Evolutionary conservation across 352 stramenopile genomes (phyloP), one percentile per base, ranked within the genome.

Genomic region (Globisporangium viniferum): DNA sequence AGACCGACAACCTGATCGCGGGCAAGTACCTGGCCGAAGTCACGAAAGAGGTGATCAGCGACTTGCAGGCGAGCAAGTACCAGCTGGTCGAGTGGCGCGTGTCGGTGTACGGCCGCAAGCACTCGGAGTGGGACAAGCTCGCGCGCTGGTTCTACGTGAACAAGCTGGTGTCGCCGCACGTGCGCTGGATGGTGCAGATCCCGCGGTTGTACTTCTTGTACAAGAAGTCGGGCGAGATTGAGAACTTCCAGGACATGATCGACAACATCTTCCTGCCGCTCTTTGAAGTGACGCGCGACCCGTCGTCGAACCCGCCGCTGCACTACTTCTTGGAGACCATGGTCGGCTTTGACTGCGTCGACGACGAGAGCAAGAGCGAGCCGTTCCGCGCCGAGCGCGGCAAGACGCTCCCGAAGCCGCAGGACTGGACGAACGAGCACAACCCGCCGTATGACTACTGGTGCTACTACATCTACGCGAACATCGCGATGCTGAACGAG

Each of bases 181-280:
- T 98, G 22, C 96, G 97, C 31, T 99, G 97, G 97, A 89, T 99
- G 75, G 90, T 99, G 54, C 98, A 99, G 79, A 97, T 98, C 65
- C 97, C 97, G 36, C 86, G 98, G 18, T 80, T 99, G 31, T 99
- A 98, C 84, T 91, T 97, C 57, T 86, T 99, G 53, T 99, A 98
- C 84, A 98, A 97, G 72, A 93, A 92, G 68, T 76, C 82, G 20
- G 82, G 90, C n/a, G 82, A 97, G 70, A 80, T 98, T 29, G 74
- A 98, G 54, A 97, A 94, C 59, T 99, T 99, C 73, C 84, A 98
- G 71, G 88, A 99, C 66, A 99, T 99, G 95, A 78, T 99, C 20
- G 86, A 98, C 75, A 98, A 99, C 81, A 98, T 99, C 36, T 99
- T 99, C 74, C 67, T 88, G 67, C 98, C 98, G 54, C 84, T 99